Percentiles rank a stretch among this genome's conserved stretches.
Conservation (phyloP, 2,329 filamentous ascomycete genomes). For the Lachnellula cervina region DNA sequence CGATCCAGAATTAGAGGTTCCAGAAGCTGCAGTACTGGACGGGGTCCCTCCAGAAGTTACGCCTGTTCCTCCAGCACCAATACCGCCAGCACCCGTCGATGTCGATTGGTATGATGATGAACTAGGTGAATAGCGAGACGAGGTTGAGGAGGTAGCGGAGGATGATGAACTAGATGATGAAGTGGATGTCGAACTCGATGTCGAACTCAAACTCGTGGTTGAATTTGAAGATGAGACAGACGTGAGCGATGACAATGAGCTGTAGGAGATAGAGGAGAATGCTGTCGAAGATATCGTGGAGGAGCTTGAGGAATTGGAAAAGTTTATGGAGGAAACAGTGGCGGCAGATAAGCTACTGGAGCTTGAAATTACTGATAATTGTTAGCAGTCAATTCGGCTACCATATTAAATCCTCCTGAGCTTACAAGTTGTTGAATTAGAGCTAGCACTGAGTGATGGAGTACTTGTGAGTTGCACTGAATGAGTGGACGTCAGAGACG, state of each 20-base stretch:
- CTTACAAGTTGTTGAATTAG: conserved; percentile 31
- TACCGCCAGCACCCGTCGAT: conserved; percentile 5
- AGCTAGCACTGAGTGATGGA: conserved; percentile 23
- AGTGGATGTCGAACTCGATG: background rate
- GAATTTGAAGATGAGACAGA: conserved; percentile 8
- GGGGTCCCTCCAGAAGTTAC: conserved; percentile 8
- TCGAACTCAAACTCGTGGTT: background rate
- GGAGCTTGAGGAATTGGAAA: conserved; percentile 8
- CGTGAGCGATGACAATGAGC: conserved; percentile 2
- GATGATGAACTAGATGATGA: background rate
- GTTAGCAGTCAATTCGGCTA: conserved; percentile 10
- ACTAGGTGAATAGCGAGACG: background rate
- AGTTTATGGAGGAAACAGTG: conserved; percentile 11
- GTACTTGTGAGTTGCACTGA: conserved; percentile 22
- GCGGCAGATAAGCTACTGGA: conserved; percentile 19
- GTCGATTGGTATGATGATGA: conserved; percentile 4
- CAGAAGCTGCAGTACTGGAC: conserved; percentile 18
- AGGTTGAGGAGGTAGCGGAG: conserved; percentile 3
- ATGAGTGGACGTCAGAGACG: conserved; percentile 23
- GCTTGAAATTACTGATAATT: conserved; percentile 28
- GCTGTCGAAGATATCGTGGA: conserved; percentile 9
- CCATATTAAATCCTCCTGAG: background rate
- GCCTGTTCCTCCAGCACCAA: conserved; percentile 11
- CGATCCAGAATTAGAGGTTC: conserved; percentile 7
- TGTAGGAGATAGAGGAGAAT: conserved; percentile 6